These are phyloP conservation scores for Blastobotrys attinorum DNA, from an alignment of 805 yeast genomes.

Conservation along the genomic window DNA sequence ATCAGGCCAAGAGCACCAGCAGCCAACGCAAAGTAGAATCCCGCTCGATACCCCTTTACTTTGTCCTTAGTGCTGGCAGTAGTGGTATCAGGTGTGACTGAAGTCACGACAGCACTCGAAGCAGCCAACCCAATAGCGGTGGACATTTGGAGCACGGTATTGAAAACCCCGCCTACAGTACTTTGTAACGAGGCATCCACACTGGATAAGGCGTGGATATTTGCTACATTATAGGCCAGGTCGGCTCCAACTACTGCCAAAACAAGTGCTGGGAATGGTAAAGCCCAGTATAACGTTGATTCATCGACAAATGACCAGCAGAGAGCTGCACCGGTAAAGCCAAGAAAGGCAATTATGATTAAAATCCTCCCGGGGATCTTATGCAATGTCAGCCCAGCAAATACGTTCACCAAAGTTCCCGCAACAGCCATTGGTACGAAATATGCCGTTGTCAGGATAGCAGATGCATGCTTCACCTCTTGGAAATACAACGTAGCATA, in stretches of 20 bases:
- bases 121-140: constrained; percentile 38
- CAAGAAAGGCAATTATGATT: constrained; percentile 30
- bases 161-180: constrained; percentile 43
- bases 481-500: constrained; percentile 39
- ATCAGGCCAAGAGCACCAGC: constrained; percentile 26
- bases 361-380: constrained; percentile 35
- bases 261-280: constrained; percentile 39
- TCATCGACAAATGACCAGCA: constrained; percentile 37
- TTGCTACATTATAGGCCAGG: constrained; percentile 38
- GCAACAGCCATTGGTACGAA: constrained; percentile 37
- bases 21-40: constrained; percentile 36
- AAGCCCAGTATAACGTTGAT: constrained; percentile 34
- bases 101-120: constrained; percentile 31
- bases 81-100: constrained; percentile 8
- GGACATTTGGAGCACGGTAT: constrained; percentile 36
- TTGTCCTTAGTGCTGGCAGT: constrained; percentile 10
- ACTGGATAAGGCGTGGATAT: constrained; percentile 35
- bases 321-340: constrained; percentile 32
- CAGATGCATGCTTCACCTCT: constrained; percentile 31
- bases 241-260: constrained; percentile 41
- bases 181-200: constrained; percentile 35
- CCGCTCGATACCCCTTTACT: constrained; percentile 18
- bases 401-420: constrained; percentile 36
- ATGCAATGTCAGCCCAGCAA: constrained; percentile 42
- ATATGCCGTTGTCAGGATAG: constrained; percentile 38